A percentile compares a stretch with the other conserved stretches of the same genome.
Evolutionary conservation across 768 basidiomycete genomes (phyloP).

Genomic region (Pleurotus platypus): DNA sequence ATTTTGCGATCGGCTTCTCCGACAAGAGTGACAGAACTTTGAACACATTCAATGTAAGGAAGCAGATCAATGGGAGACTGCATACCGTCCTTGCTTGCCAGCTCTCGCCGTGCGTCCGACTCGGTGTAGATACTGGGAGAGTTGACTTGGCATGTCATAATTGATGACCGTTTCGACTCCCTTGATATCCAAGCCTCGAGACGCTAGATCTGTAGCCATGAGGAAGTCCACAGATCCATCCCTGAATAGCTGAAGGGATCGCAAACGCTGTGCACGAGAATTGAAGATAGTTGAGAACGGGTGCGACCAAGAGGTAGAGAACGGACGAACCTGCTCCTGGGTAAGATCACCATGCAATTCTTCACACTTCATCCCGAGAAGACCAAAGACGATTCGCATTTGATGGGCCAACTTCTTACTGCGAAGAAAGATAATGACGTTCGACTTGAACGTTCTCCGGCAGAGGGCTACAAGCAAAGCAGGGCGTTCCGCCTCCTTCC

Average conservation of each 20-base stretch:
- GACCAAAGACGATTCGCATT: constrained; percentile 88
- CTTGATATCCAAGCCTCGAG: constrained; percentile 95
- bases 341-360: constrained; percentile 95
- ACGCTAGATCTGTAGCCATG: constrained; percentile 95
- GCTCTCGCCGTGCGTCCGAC: constrained; percentile 97
- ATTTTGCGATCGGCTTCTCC: constrained; percentile 96
- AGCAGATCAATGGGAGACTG: constrained; percentile 11
- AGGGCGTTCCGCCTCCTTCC: constrained; percentile 73
- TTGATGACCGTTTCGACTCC: constrained; percentile 98
- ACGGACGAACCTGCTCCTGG: constrained; percentile 79
- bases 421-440: constrained; percentile 89
- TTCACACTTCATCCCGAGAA: constrained; percentile 85
- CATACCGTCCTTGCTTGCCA: constrained; percentile 86
- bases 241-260: constrained; percentile 82
- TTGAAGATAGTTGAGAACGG: neutral
- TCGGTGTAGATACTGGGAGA: constrained; percentile 93
- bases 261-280: constrained; percentile 59
- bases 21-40: constrained; percentile 84
- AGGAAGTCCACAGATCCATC: constrained; percentile 87
- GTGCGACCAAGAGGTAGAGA: neutral
- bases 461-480: constrained; percentile 80
- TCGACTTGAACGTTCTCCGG: constrained; percentile 79
- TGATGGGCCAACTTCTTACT: constrained; percentile 98
- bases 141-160: constrained; percentile 94
- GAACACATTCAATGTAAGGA: neutral